Evolutionary conservation across 1,139 yeast genomes (phyloP), one percentile per base, ranked within the genome.

Genomic region (Blastobotrys raffinosifermentans): DNA sequence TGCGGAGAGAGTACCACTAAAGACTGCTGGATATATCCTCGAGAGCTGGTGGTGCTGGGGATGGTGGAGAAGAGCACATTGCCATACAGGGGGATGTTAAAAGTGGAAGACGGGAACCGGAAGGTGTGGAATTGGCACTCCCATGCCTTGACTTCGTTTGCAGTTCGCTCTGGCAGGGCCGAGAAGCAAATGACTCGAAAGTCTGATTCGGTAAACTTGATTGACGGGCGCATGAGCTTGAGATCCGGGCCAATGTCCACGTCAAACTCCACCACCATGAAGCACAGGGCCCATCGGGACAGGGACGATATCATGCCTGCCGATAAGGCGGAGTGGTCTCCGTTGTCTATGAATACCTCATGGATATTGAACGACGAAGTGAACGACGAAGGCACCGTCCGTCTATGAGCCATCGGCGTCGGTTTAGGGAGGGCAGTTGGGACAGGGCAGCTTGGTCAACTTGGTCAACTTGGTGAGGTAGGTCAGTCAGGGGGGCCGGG

Each of bases 201-300:
- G 34, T 57, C 61, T 14, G 47, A 53, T 32, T 57, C 60, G 20
- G 48, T 39, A 37, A 55, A 51, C 34, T 42, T 40, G 19, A 48
- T 37, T 9, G 50, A 37, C 2, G 61, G 61, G 11, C 58, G 51
- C 26, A 57, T 54, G 17, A 57, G 41, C 38, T 57, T 57, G 35
- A 57, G 47, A 38, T 55, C 61, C 0, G 64, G 64, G 1, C 64
- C 64, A 9, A 59, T 45, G 34, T 59, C 57, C 7, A 54, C 55
- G 37, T 60, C 62, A 41, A 59, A 58, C 36, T 60, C 61, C n/a
- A 60, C 55, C 33, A 58, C 54, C 32, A 58, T 41, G 35, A 57
- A 48, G 35, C 60, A 55, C 14, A 45, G 34, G 23, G 52, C 41
- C 62, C 60, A 58, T 13, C 55, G 47, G 17, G 43, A 40, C 17